These are phyloP conservation scores for Calonectria naviculata DNA, from an alignment of 2,329 filamentous ascomycete species.

Conservation along the genomic window DNA sequence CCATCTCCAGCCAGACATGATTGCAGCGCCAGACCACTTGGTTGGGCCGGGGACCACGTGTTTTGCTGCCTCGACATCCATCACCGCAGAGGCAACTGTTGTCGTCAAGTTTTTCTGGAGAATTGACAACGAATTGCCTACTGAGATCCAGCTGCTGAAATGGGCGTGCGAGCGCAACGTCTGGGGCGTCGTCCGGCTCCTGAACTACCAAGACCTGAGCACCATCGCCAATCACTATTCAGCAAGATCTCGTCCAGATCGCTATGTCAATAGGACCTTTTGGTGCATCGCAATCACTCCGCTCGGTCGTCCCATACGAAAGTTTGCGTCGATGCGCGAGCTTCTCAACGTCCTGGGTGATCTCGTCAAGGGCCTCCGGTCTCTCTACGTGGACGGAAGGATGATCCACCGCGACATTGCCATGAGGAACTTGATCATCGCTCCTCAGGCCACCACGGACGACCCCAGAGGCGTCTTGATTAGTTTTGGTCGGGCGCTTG, in stretches of 20 bases:
- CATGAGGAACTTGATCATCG: neutral
- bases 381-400: neutral
- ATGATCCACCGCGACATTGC: neutral
- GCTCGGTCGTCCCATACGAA: neutral
- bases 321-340: neutral
- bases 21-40: neutral
- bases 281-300: neutral
- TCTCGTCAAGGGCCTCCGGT: neutral
- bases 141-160: neutral
- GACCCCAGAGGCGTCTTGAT: neutral
- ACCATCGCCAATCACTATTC: neutral
- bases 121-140: neutral
- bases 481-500: neutral
- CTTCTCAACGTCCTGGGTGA: neutral
- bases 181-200: neutral
- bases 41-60: neutral
- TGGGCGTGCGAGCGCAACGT: neutral
- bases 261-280: neutral
- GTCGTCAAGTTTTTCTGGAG: neutral
- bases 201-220: neutral
- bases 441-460: neutral
- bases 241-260: neutral
- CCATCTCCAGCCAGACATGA: neutral
- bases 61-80: neutral
- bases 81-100: neutral